Evolutionary conservation across 2,329 filamentous ascomycete species (phyloP).

Genomic region (Gliomastix tumulicola): DNA sequence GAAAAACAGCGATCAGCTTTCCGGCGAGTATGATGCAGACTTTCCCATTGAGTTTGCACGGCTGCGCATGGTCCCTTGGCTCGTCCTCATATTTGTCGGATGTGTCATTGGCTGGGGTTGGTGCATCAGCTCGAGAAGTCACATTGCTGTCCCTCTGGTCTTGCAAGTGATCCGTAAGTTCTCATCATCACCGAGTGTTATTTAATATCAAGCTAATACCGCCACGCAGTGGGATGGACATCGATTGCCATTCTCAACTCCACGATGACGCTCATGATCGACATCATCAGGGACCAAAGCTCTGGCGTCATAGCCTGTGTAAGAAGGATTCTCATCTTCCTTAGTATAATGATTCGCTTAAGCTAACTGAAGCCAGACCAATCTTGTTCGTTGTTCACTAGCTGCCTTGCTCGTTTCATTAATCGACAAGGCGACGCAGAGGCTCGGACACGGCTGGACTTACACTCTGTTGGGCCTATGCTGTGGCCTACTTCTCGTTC

Average conservation of each 20-base stretch:
- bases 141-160: conserved; percentile 13
- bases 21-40: not conserved
- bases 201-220: not conserved
- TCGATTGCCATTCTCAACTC: conserved; percentile 21
- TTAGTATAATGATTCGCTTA: not conserved
- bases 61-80: conserved; percentile 14
- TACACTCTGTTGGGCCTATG: conserved; percentile 12
- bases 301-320: conserved; percentile 19
- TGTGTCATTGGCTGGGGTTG: conserved; percentile 18
- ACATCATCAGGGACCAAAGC: conserved; percentile 17
- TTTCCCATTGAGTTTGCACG: conserved; percentile 19
- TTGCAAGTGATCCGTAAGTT: conserved; percentile 15
- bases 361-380: conserved; percentile 10
- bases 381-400: conserved; percentile 17
- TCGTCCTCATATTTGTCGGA: conserved; percentile 13
- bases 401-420: conserved; percentile 16
- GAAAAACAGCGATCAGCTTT: not conserved
- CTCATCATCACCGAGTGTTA: not conserved
- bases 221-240: conserved; percentile 15
- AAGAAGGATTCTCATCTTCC: not conserved
- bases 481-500: conserved; percentile 8
- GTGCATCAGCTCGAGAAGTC: conserved; percentile 11
- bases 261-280: conserved; percentile 22
- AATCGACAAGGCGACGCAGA: conserved; percentile 15
- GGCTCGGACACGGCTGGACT: conserved; percentile 10